phyloP scores from a whole-genome alignment of 2,329 filamentous ascomycete genomes.

The Karstenula rhodostoma region DNA sequence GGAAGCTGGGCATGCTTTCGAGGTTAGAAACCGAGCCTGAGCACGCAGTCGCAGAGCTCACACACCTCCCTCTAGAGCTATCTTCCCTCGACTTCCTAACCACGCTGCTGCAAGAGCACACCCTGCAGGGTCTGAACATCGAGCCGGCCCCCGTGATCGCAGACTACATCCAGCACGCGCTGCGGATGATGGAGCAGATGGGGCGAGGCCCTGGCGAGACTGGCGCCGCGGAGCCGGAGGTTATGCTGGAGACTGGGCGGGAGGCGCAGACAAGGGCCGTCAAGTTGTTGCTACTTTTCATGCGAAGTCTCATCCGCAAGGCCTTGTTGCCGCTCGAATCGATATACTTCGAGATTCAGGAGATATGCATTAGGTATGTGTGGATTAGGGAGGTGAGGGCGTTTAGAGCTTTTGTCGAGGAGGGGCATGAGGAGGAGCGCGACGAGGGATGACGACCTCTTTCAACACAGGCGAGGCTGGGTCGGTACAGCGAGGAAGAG shows the following conservation, averaged over 20 bases:
- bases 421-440: slow-evolving; percentile 18
- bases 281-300: slow-evolving; percentile 48
- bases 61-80: slow-evolving; percentile 48
- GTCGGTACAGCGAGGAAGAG: neutral
- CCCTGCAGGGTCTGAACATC: slow-evolving; percentile 33
- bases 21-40: slow-evolving; percentile 33
- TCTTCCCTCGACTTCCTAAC: slow-evolving; percentile 50
- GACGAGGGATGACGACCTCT: slow-evolving; percentile 1
- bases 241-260: slow-evolving; percentile 35
- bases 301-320: slow-evolving; percentile 48
- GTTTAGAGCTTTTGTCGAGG: slow-evolving; percentile 44
- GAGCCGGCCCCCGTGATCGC: slow-evolving; percentile 40
- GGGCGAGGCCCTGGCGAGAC: slow-evolving; percentile 20
- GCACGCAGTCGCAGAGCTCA: slow-evolving; percentile 38
- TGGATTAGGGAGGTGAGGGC: slow-evolving; percentile 53
- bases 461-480: neutral
- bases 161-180: slow-evolving; percentile 50
- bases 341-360: slow-evolving; percentile 52
- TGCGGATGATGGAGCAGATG: slow-evolving; percentile 47
- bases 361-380: slow-evolving; percentile 51
- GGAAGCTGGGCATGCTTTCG: slow-evolving; percentile 31
- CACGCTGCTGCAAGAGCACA: slow-evolving; percentile 41
- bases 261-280: slow-evolving; percentile 49
- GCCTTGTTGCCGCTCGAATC: slow-evolving; percentile 37
- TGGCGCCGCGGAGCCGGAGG: neutral